phyloP scores from a whole-genome alignment of 176 grass and related monocot genomes.

The Carex pumila region DNA sequence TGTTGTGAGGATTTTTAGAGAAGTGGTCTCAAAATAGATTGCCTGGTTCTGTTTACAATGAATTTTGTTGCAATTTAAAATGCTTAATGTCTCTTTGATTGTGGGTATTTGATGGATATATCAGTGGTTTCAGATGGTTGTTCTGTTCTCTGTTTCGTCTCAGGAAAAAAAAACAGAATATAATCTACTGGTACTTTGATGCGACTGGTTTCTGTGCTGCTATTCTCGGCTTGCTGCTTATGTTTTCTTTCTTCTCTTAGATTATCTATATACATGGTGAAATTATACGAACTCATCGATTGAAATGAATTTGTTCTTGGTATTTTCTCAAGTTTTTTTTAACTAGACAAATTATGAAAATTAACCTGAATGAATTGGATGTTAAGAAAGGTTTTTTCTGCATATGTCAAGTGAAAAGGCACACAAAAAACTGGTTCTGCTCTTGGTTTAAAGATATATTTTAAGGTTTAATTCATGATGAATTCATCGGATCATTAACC shows the following conservation, averaged over 20 bases:
- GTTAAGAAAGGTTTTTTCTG: neutral
- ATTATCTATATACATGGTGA: neutral
- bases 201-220: neutral
- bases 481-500: neutral
- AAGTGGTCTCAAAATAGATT: neutral
- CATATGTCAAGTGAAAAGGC: neutral
- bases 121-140: neutral
- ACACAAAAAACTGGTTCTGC: neutral
- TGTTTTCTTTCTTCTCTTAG: neutral
- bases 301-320: neutral
- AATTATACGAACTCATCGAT: neutral
- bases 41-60: neutral
- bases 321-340: neutral
- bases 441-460: neutral
- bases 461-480: too few relatives aligned
- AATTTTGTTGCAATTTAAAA: neutral
- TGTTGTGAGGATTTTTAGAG: neutral
- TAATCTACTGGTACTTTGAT: neutral
- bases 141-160: neutral
- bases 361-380: neutral
- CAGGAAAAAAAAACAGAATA: neutral
- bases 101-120: neutral
- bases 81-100: neutral
- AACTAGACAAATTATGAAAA: neutral
- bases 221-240: neutral